phyloP scores from a whole-genome alignment of 176 grass and related monocot genomes.

The Cocos nucifera region DNA sequence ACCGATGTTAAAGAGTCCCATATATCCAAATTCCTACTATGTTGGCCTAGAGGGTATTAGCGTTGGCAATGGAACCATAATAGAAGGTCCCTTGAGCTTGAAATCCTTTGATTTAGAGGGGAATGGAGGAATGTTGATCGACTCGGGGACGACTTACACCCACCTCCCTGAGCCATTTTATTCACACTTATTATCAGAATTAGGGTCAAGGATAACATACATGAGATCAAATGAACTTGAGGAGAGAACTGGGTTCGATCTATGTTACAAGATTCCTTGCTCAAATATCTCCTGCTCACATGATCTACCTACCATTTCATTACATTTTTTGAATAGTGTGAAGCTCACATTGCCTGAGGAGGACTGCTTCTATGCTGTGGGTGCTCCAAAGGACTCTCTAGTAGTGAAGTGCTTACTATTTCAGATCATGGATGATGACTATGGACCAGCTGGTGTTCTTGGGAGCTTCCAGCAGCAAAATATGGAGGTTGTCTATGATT shows the following conservation, averaged over 20 bases:
- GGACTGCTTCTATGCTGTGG: conserved; percentile 39
- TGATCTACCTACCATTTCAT: conserved; percentile 2
- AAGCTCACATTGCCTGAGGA: conserved; percentile 29
- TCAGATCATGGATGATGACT: conserved; percentile 22
- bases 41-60: conserved; percentile 25
- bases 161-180: conserved; percentile 40
- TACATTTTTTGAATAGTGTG: conserved; percentile 16
- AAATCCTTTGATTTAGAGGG: conserved; percentile 13
- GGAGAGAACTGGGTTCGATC: conserved; percentile 13
- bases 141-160: conserved; percentile 42
- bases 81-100: not conserved
- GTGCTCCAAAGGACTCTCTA: conserved; percentile 14
- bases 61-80: not conserved
- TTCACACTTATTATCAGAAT: not conserved
- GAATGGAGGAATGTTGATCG: conserved; percentile 33
- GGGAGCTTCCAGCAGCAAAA: conserved; percentile 54
- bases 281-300: not conserved
- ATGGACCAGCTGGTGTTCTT: conserved; percentile 22
- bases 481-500: conserved; percentile 39
- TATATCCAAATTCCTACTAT: conserved; percentile 38
- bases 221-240: conserved; percentile 10
- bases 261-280: conserved; percentile 16
- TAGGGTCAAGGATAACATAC: conserved; percentile 1
- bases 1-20: conserved; percentile 27
- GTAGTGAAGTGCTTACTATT: conserved; percentile 42